Base-by-base conservation (phyloP, 2,329 filamentous ascomycete genomes). In the Amesomyces nigricolor region DNA sequence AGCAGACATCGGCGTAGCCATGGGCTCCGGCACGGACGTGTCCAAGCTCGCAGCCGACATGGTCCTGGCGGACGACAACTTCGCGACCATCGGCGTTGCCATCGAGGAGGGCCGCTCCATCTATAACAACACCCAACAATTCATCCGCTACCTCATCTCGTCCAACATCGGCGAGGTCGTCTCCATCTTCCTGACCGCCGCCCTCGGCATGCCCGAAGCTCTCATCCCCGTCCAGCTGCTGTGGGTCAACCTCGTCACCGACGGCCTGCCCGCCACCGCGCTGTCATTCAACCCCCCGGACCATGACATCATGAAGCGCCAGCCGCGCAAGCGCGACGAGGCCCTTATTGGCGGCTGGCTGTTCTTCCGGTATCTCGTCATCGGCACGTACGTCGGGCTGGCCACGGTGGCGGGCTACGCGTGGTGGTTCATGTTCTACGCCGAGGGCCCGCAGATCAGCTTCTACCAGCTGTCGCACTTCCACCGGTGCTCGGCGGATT, bases 371-470 rank as follows among this genome's bases (percentile, higher is more conserved):
- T 99, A 99, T 73, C 85, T 99, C 78, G 86, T 97, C 48, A 94
- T 99, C 65, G 94, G 94, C 59, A 90, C 85, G 8, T 99, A 99
- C 62, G 94, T 99, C 56, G 94, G 94, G 68, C 78, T 90, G 40
- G 94, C 94, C 52, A 99, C 94, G 3, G 95, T 99, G 17, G 91
- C 87, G 67, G 94, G 95, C 45, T 99, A 99, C 69, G 92, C 90
- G n/a, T 99, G 94, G 94, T 99, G 91, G 89, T 99, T 97, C 78
- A 91, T 99, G 87, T 96, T 88, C 78, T 92, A 97, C 75, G 75
- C 85, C 8, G 83, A 86, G 63, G 94, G 94, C 0, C 94, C 94
- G 22, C 89, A 95, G 71, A 95, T 99, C 72, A 85, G 78, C 60
- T 96, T 97, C 76, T 87, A 81, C 71, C 89, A 99, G 70, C 78